phyloP scores from a whole-genome alignment of 306 rosid species.

The Erythrophleum fordii region DNA sequence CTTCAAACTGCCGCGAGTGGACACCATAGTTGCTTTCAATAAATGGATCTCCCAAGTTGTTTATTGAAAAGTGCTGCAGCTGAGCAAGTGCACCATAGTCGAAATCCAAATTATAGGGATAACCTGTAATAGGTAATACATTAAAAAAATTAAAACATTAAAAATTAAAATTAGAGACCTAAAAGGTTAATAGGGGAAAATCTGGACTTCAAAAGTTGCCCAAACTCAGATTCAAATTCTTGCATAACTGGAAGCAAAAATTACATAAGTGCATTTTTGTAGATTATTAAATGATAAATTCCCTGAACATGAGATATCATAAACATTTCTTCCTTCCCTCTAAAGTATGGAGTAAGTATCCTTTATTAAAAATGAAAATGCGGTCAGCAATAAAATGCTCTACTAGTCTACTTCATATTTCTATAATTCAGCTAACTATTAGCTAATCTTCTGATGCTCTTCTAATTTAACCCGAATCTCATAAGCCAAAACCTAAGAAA shows the following conservation, averaged over 20 bases:
- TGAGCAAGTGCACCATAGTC: conserved; percentile 71
- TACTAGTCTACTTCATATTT: background rate
- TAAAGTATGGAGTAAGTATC: background rate
- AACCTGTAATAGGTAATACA: conserved; percentile 44
- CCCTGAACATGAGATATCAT: background rate
- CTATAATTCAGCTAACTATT: background rate
- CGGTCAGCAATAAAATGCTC: background rate
- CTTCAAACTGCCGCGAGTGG: conserved; percentile 48
- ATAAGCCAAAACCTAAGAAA: background rate
- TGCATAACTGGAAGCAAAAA: background rate
- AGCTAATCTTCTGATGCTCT: background rate
- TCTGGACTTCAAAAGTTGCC: background rate
- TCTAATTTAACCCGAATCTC: background rate
- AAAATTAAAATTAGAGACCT: background rate
- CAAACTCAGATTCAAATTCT: background rate
- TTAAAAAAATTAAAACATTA: background rate
- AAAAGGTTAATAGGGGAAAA: background rate
- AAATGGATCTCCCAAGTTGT: conserved; percentile 97
- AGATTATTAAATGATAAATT: background rate
- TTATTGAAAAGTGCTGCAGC: conserved; percentile 95
- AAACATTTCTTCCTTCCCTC: conserved; percentile 10
- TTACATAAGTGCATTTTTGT: background rate
- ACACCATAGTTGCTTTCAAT: conserved; percentile 49
- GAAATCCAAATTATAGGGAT: conserved; percentile 78
- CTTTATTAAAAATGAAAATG: background rate